Evolutionary conservation across 148 eudicot species (phyloP).

Genomic region (Heliamphora exappendiculata): DNA sequence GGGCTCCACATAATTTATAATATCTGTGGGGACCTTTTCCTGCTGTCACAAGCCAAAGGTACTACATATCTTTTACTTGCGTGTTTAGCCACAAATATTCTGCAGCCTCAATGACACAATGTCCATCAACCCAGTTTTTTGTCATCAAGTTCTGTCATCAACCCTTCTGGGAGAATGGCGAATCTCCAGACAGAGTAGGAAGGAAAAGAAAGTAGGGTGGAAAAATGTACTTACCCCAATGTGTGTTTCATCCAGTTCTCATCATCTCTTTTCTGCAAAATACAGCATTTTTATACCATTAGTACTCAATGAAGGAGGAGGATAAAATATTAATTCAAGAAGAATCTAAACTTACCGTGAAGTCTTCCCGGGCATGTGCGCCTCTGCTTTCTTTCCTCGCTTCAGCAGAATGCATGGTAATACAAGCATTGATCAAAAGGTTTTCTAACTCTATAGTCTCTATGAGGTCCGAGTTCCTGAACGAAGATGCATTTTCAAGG

Average conservation of each 20-base stretch:
- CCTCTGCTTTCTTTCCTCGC: constrained; percentile 99
- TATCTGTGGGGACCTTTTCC: neutral
- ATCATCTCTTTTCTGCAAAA: constrained; percentile 83
- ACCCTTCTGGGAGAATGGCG: neutral
- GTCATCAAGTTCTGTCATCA: neutral
- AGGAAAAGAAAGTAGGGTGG: neutral
- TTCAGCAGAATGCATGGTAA: constrained; percentile 99
- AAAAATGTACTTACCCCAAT: constrained; percentile 50
- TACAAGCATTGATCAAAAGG: constrained; percentile 85
- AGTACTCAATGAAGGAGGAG: neutral
- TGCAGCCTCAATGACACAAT: neutral
- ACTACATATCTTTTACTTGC: neutral
- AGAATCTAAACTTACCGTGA: constrained; percentile 50
- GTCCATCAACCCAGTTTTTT: too few relatives aligned
- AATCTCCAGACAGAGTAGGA: neutral
- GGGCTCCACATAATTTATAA: neutral
- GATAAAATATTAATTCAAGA: neutral
- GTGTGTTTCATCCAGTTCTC: constrained; percentile 93
- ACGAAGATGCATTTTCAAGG: constrained; percentile 1
- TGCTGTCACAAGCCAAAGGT: neutral
- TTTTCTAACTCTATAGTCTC: constrained; percentile 96
- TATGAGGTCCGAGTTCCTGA: constrained; percentile 91
- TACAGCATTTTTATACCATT: constrained; percentile 14
- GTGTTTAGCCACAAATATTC: neutral
- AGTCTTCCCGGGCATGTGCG: constrained; percentile 91